Percentiles rank a stretch among this genome's conserved stretches.
These are phyloP conservation scores for Xylaria grammica DNA, from an alignment of 495 filamentous ascomycete species.

Conservation along the genomic window DNA sequence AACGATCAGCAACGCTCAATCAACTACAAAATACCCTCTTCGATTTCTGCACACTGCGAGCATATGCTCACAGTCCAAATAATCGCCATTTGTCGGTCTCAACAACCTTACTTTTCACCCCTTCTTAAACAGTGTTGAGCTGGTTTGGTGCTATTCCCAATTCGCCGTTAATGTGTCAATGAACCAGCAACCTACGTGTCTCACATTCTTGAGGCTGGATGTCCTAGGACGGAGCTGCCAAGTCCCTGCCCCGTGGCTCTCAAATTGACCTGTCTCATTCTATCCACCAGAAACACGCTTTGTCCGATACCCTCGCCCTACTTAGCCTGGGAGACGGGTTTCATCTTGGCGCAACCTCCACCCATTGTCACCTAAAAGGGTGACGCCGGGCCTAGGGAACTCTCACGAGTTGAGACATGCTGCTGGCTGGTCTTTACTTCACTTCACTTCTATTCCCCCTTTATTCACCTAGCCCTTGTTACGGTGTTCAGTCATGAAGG, in stretches of 20 bases:
- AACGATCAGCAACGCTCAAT: constrained; percentile 20
- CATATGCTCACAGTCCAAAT: constrained; percentile 19
- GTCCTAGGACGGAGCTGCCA: background rate
- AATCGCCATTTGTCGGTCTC: constrained; percentile 25
- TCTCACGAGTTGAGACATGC: constrained; percentile 24
- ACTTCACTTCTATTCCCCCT: constrained; percentile 30
- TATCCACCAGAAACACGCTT: background rate
- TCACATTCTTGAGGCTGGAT: background rate
- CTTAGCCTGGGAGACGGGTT: constrained; percentile 27
- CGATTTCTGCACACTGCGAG: constrained; percentile 23
- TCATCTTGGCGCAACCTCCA: constrained; percentile 25
- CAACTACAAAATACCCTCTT: constrained; percentile 16
- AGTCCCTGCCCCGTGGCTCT: constrained; percentile 13
- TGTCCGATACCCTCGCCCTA: constrained; percentile 29
- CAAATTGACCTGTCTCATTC: constrained; percentile 5
- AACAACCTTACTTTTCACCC: constrained; percentile 28
- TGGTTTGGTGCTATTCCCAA: constrained; percentile 36
- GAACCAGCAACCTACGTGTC: constrained; percentile 27
- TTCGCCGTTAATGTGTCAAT: constrained; percentile 37
- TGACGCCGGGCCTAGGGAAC: constrained; percentile 20
- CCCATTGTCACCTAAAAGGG: constrained; percentile 15
- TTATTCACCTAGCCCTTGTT: constrained; percentile 29
- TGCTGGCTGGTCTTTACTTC: constrained; percentile 36
- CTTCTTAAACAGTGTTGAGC: constrained; percentile 36
- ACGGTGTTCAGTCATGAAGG: constrained; percentile 31